Base-by-base conservation (phyloP, 441 rosid species). In the Aquilaria agallochum region DNA sequence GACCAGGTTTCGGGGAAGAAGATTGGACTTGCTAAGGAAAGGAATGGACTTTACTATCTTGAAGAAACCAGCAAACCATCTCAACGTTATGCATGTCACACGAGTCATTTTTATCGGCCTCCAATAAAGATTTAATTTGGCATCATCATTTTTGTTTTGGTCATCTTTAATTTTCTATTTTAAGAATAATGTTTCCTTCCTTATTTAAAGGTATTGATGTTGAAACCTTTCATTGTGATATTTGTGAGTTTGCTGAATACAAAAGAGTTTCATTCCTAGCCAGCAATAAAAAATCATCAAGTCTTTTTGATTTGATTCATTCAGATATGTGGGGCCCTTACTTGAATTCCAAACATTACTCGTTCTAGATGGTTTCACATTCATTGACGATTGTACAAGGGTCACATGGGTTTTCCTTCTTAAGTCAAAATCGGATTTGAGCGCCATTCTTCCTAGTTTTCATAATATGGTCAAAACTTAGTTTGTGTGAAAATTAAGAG, bases 271-370 rank as follows among this genome's bases (percentile, higher is more conserved):
- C 48, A 40, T 58, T 51, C 54, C 51, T 50, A 2, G 2, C 11
- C 4, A 68, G n/a, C 6, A 10, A 49, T 15, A 55, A 31, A 40
- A 57, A 31, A 61, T 46, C 32, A 20, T 11, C 14, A 3, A 9
- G 31, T 14, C 58, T 56, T 11, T 68, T 68, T 51, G 5, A 27
- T 1, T 11, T 68, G 7, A 57, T 63, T 14, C 64, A 69, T 5
- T 12, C 2, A 42, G 20, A 58, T 49, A 33, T 69, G 15, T 56
- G 53, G 53, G 62, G 13, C 13, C 62, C 32, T 4, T 36, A 15
- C 5, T 27, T 36, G n/a, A 44, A 10, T 62, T 14, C 34, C 53
- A 13, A 50, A 56, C 52, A 46, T 62, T 31, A 9, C 11, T 8
- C 30, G 64, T 5, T 49, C 31, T 15, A 42, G 10, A 32, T 55